Conservation (phyloP, 116 monocot species). For the Cymodocea nodosa region DNA sequence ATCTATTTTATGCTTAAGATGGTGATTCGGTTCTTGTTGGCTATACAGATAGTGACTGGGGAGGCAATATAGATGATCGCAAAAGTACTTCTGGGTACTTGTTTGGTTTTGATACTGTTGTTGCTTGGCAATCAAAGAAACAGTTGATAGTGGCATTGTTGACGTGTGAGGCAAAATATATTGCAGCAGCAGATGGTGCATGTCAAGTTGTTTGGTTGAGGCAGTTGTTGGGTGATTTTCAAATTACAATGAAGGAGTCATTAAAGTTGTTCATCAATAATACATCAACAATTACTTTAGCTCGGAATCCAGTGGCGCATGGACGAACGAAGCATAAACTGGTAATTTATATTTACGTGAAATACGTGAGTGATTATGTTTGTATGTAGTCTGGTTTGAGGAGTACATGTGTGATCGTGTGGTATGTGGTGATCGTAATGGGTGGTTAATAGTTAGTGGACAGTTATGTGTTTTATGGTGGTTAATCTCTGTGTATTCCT, state of each 20-base stretch:
- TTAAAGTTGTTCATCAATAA: constrained; percentile 1
- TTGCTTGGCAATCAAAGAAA: constrained; percentile 9
- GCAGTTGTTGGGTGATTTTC: neutral
- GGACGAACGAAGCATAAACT: constrained; percentile 10
- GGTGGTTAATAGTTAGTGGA: no score
- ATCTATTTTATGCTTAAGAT: neutral
- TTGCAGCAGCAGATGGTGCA: neutral
- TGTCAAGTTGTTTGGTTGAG: constrained; percentile 10
- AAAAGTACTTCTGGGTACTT: constrained; percentile 5
- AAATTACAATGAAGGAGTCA: neutral
- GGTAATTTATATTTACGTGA: no score
- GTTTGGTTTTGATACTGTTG: neutral
- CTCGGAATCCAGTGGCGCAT: neutral
- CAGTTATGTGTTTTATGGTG: no score
- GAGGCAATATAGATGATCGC: constrained; percentile 1
- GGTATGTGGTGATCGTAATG: no score
- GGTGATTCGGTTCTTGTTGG: neutral
- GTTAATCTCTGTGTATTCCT: no score
- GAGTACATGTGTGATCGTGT: no score
- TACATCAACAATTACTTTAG: constrained; percentile 4
- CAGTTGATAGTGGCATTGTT: neutral
- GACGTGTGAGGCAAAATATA: constrained; percentile 5
- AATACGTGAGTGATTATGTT: no score
- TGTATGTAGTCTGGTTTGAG: no score
- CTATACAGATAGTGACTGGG: neutral